phyloP scores from a whole-genome alignment of 768 basidiomycete species.

The Cystobasidiopsis lactophilus region DNA sequence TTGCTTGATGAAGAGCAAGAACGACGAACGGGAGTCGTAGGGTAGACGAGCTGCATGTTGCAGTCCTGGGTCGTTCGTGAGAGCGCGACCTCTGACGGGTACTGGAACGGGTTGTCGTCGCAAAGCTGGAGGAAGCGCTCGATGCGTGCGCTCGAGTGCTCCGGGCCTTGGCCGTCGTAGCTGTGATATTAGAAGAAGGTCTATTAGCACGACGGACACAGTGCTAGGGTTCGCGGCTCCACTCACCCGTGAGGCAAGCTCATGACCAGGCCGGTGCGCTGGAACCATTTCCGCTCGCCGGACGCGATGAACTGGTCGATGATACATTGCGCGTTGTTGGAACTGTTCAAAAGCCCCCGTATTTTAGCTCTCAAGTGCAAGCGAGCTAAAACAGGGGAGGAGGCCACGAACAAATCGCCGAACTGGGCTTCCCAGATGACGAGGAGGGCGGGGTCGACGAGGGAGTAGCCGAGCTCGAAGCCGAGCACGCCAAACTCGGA shows the following conservation, averaged over 20 bases:
- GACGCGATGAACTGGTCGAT: constrained; percentile 98
- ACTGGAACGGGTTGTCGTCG: constrained; percentile 83
- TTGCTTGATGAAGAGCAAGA: neutral
- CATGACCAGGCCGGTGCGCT: constrained; percentile 74
- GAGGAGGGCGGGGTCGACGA: constrained; percentile 77
- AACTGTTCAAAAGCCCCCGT: constrained; percentile 42
- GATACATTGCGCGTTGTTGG: constrained; percentile 89
- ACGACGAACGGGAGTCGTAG: constrained; percentile 74
- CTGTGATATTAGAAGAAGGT: constrained; percentile 39
- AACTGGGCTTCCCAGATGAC: constrained; percentile 91
- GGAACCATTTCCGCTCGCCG: constrained; percentile 93
- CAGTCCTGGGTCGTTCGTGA: constrained; percentile 95
- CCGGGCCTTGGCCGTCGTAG: constrained; percentile 94
- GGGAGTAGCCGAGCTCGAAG: constrained; percentile 94
- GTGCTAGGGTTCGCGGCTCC: too few species aligned
- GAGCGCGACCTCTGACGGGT: constrained; percentile 68
- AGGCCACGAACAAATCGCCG: neutral
- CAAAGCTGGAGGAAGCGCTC: constrained; percentile 95
- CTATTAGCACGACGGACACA: too few species aligned
- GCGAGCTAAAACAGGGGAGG: too few species aligned
- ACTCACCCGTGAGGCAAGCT: constrained; percentile 23
- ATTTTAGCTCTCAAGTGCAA: neutral
- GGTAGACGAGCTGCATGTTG: constrained; percentile 98
- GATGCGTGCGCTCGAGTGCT: constrained; percentile 85
- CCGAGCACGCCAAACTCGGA: constrained; percentile 89